Base-by-base conservation (phyloP, 2,329 filamentous ascomycete genomes). In the Xylaria polymorpha region DNA sequence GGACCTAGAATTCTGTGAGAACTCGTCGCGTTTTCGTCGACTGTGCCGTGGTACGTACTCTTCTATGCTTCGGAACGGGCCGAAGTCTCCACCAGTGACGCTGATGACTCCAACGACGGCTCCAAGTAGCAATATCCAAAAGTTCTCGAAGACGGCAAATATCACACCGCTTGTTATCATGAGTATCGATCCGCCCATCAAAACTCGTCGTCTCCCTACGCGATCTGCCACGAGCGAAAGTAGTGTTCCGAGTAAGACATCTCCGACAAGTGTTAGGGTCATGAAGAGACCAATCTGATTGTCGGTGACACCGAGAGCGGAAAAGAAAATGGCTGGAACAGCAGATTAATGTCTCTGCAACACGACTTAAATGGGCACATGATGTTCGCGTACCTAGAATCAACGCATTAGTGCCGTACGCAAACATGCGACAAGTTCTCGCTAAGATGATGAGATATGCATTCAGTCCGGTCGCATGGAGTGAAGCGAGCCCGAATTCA, bases 31-130 rank as follows among this genome's bases (percentile, higher is more conserved):
- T 53, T 18, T 57, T 41, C 10, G 3, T 6, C 10, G n/a, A 4
- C 14, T 14, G 15, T 44, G n/a, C 25, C 9, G 43, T 35, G 32
- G n/a, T 41, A 66, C 77, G 44, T 46, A 78, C 81, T 92, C 89
- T 75, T 92, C 90, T 39, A 92, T 87, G 3, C 88, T 88, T 44
- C 89, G 82, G 72, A 92, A 92, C 0, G 90, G 90, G 0, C 90
- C 90, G 75, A 91, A 90, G 72, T 92, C 90, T 18, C 88, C 86
- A 7, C 90, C 90, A 1, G 81, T 89, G 0, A 88, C 85, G 76
- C 86, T 89, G 61, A 91, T 85, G 4, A 91, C 87, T 1, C 89
- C 88, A 2, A 89, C 79, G 3, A 90, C 83, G 0, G 88, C 87
- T 0, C 88, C 88, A 0, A 83, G 72, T 3, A 91, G 77, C 6